phyloP scores from a whole-genome alignment of 2,329 filamentous ascomycete species.

The Scopulariopsis brevicaulis region DNA sequence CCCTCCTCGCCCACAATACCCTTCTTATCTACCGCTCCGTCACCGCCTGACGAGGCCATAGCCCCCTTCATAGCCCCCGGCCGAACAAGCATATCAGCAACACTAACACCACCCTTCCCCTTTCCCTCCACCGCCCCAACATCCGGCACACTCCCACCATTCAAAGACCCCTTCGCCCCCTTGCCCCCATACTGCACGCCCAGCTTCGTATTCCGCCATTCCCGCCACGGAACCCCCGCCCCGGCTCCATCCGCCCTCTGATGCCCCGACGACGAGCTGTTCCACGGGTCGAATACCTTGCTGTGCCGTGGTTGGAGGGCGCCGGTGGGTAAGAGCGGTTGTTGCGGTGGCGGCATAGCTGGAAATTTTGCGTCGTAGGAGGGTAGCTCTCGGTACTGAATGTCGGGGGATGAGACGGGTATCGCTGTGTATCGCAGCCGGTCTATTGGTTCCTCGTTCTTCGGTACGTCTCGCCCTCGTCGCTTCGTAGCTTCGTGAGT shows the following conservation, averaged over 20 bases:
- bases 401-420: not conserved
- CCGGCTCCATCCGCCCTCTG: slow-evolving; percentile 62
- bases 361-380: no score
- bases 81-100: slow-evolving; percentile 40
- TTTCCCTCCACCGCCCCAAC: slow-evolving; percentile 22
- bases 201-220: slow-evolving; percentile 58
- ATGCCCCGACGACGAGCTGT: slow-evolving; percentile 65
- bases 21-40: slow-evolving; percentile 5
- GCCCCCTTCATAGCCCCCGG: slow-evolving; percentile 29
- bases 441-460: no score
- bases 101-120: slow-evolving; percentile 27
- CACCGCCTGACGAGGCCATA: slow-evolving; percentile 7
- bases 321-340: slow-evolving; percentile 27
- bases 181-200: slow-evolving; percentile 52
- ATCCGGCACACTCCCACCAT: slow-evolving; percentile 18
- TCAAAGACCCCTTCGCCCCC: slow-evolving; percentile 38
- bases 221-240: slow-evolving; percentile 47
- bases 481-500: no score
- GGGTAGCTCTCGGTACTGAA: not conserved
- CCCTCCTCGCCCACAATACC: slow-evolving; percentile 13
- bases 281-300: slow-evolving; percentile 54
- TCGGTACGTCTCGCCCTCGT: no score
- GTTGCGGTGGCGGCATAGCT: slow-evolving; percentile 11
- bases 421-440: no score
- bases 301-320: slow-evolving; percentile 8